These are phyloP conservation scores for Mycena vitilis DNA, from an alignment of 768 basidiomycete species.

Conservation along the genomic window DNA sequence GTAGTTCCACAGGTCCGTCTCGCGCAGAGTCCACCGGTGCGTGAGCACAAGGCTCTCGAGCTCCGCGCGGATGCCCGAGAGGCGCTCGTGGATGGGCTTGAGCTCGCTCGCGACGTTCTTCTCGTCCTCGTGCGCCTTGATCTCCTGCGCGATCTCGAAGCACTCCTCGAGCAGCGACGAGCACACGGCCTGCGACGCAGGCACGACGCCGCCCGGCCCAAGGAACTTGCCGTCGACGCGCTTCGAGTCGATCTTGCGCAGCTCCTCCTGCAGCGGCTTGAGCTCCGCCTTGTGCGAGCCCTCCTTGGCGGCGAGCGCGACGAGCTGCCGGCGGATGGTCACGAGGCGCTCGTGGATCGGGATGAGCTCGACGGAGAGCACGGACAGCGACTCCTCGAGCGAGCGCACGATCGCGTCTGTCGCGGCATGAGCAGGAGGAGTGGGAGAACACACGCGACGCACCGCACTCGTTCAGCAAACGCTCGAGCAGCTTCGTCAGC, in stretches of 20 bases:
- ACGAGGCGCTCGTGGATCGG: constrained; percentile 93
- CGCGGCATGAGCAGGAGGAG: background rate
- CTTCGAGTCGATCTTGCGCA: constrained; percentile 96
- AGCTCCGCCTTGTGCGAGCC: constrained; percentile 88
- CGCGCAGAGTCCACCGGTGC: constrained; percentile 95
- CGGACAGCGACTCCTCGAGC: constrained; percentile 86
- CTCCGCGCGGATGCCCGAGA: constrained; percentile 86
- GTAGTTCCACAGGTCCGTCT: constrained; percentile 95
- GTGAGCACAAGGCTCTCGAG: constrained; percentile 93
- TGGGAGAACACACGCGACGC: constrained; percentile 44
- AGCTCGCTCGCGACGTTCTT: constrained; percentile 87
- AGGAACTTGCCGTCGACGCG: constrained; percentile 97
- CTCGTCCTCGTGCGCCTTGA: constrained; percentile 91
- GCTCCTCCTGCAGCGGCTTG: constrained; percentile 90
- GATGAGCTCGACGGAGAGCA: constrained; percentile 89
- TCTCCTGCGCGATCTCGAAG: constrained; percentile 95
- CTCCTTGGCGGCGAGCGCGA: constrained; percentile 88
- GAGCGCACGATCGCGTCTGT: constrained; percentile 80
- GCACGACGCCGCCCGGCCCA: constrained; percentile 89
- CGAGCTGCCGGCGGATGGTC: constrained; percentile 88
- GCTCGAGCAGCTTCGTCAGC: constrained; percentile 88
- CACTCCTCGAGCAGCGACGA: constrained; percentile 95
- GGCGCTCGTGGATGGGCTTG: constrained; percentile 93
- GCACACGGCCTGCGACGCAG: constrained; percentile 91
- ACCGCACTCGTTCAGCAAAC: constrained; percentile 95